Evolutionary conservation across 148 eudicot species (phyloP).

Genomic region (Silene uniflora): DNA sequence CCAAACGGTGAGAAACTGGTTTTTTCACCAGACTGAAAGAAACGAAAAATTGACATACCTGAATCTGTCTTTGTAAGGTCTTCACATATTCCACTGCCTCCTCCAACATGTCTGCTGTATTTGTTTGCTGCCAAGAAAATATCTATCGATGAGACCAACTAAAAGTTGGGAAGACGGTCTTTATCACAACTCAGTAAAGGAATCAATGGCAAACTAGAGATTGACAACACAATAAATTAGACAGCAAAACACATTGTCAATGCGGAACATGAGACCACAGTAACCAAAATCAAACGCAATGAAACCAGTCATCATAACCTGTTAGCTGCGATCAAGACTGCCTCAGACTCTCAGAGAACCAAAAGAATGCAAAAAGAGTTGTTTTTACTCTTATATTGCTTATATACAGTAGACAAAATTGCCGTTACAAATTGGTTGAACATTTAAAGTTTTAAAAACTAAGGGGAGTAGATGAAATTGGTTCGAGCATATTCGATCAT

Average conservation of each 20-base stretch:
- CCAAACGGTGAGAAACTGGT: too few relatives aligned
- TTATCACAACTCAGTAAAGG: background rate
- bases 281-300: background rate
- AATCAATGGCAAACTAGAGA: background rate
- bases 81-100: constrained; percentile 96
- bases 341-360: too few relatives aligned
- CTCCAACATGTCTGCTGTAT: constrained; percentile 97
- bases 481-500: too few relatives aligned
- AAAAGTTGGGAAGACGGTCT: background rate
- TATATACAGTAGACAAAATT: too few relatives aligned
- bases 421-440: too few relatives aligned
- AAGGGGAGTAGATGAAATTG: too few relatives aligned
- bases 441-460: too few relatives aligned
- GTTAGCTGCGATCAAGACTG: background rate
- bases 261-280: background rate
- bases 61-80: constrained; percentile 73
- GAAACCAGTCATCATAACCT: background rate
- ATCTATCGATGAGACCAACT: background rate
- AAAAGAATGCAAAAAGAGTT: background rate
- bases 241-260: background rate
- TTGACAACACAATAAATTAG: background rate
- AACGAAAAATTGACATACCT: constrained; percentile 37
- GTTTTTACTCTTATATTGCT: too few relatives aligned
- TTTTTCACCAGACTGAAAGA: background rate
- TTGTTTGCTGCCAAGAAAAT: constrained; percentile 72